Evolutionary conservation across 805 yeast genomes (phyloP).

Genomic region (Ogataea minuta): DNA sequence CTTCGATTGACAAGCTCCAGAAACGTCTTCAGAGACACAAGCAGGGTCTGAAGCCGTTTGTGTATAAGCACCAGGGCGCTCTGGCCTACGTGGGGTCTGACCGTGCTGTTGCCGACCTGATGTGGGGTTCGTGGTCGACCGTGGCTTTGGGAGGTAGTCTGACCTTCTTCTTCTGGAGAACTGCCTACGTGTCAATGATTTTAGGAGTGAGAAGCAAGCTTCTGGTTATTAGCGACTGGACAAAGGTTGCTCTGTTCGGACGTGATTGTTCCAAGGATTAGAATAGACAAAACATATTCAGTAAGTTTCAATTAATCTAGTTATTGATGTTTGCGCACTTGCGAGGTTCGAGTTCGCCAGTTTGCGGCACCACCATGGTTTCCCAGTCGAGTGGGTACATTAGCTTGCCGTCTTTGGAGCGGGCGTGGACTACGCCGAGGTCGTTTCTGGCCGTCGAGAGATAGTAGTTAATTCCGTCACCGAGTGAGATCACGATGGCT

Average conservation of each 20-base stretch:
- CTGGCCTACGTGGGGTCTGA: slow-evolving; percentile 91
- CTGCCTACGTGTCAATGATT: slow-evolving; percentile 90
- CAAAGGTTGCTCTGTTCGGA: slow-evolving; percentile 81
- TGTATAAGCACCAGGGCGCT: slow-evolving; percentile 85
- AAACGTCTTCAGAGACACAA: slow-evolving; percentile 43
- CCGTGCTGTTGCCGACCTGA: slow-evolving; percentile 87
- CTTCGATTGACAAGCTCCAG: slow-evolving; percentile 42
- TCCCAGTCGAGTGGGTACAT: slow-evolving; percentile 96
- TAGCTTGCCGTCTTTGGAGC: slow-evolving; percentile 62
- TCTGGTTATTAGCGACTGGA: slow-evolving; percentile 83
- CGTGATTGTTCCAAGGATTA: slow-evolving; percentile 88
- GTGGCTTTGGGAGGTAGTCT: slow-evolving; percentile 78
- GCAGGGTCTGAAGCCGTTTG: slow-evolving; percentile 55
- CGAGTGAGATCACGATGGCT: slow-evolving; percentile 79
- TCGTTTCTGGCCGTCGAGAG: slow-evolving; percentile 87
- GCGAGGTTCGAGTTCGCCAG: slow-evolving; percentile 74
- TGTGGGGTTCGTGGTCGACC: slow-evolving; percentile 75
- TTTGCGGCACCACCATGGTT: slow-evolving; percentile 76
- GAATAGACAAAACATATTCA: slow-evolving; percentile 4
- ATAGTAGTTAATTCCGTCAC: slow-evolving; percentile 92
- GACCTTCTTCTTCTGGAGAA: slow-evolving; percentile 91
- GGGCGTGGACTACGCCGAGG: slow-evolving; percentile 90
- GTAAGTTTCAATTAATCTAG: slow-evolving; percentile 2
- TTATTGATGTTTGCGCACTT: slow-evolving; percentile 72
- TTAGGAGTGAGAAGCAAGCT: slow-evolving; percentile 83